Evolutionary conservation across 2,329 filamentous ascomycete species (phyloP), one percentile per base, ranked within the genome.

Genomic region (Ophiosphaerella korrae): DNA sequence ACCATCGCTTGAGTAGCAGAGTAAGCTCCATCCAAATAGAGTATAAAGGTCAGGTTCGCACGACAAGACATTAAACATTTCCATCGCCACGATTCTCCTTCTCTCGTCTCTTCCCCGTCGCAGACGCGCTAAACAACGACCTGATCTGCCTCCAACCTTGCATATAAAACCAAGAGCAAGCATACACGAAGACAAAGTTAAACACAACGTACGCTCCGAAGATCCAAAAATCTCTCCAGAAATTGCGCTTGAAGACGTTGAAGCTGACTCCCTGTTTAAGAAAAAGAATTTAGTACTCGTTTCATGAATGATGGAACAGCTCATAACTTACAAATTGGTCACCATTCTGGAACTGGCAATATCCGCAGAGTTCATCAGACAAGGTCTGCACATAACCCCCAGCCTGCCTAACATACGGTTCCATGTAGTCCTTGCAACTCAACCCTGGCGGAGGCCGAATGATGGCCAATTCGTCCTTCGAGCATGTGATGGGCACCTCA

Each of bases 361-460:
- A 40, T 26, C 37, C 37, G 37, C 37, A 40, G 21, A 24, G 13
- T 18, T 21, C 37, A 21, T 40, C 11, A 12, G 5, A 3, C 21
- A 40, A 40, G 37, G 37, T 40, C 18, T 26, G 37, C 37, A 40
- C 37, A 26, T 24, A 40, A 12, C 37, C 37, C 18, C 37, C 37
- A 26, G 37, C 37, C 7, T 40, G 37, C 5, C 7, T 13, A 7
- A 40, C 11, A 13, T 40, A 26, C 8, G 37, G 12, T 18, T 21
- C 23, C 37, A 40, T 24, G 57, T 89, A 90, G 2, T 81, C 69
- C 0, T 66, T 76, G 53, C 87, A 90, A 0, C 84, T 85, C 38
- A 78, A 75, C 6, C 75, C 75, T 4, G 75, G 71, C 0, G 78
- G 78, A 0, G 84, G 80, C 45, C 82, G 70, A 51, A 85, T 64